Base-by-base conservation (phyloP, 371 early-diverging fungal genomes). In the Apophysomyces sp. region DNA sequence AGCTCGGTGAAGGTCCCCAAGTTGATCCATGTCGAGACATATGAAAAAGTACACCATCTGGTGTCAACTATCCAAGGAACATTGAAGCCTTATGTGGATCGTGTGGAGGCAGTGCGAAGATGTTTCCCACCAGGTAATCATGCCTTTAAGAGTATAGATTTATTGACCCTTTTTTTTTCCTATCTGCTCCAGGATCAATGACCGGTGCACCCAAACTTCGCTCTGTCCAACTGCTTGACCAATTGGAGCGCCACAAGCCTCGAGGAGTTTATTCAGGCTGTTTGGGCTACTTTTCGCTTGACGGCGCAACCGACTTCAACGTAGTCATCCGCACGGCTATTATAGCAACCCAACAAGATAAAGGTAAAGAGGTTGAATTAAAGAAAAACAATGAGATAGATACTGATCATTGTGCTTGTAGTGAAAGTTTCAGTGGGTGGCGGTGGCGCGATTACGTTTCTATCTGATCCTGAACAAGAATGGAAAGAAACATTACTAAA, bases 201-300 rank as follows among this genome's bases (percentile, higher is more conserved):
- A 98, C 98, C 0, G 98, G 98, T 7, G 97, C 98, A 1, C 98
- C 98, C 4, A 98, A 98, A 67, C 77, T 88, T 16, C 83, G 98
- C 18, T 90, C 95, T 0, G 86, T 93, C 12, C 87, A 92, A 58
- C 68, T 97, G 3, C 69, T 98, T 26, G 91, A 92, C 59, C 66
- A 75, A 24, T 77, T 97, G 39, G 97, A 97, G 61, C 62, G 67
- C 0, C 69, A 80, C 55, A 67, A 69, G 5, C 86, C 83, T 1
- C 86, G 98, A 0, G 96, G 96, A n/a, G 78, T 89, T 9, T 98
- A 98, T 70, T 94, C 95, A 0, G 98, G 98, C 0, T 91, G 88
- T 52, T 66, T 96, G 13, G 98, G 98, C 0, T 98, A 93, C 62
- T 85, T 98, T 61, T 94, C 90, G 8, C 49, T 79, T n/a, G 65